Evolutionary conservation across 2,329 filamentous ascomycete species (phyloP).

Genomic region (Thielaviopsis ethacetica): DNA sequence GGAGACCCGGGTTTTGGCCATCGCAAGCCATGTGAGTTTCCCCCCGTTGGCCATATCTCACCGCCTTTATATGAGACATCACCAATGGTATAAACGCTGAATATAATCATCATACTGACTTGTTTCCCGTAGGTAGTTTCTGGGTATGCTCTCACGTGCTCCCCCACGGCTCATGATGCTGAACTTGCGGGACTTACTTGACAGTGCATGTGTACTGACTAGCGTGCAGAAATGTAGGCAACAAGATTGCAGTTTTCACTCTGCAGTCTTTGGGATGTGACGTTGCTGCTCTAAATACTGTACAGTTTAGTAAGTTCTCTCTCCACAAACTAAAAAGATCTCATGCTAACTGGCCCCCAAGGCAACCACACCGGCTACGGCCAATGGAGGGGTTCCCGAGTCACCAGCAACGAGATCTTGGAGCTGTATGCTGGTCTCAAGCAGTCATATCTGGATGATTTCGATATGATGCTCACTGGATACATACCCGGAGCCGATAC

Average conservation of each 20-base stretch:
- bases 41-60: not conserved
- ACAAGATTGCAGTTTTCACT: constrained; percentile 90
- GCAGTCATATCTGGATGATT: constrained; percentile 70
- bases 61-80: not conserved
- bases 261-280: constrained; percentile 90
- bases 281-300: constrained; percentile 85
- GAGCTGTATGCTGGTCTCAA: constrained; percentile 74
- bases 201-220: not conserved
- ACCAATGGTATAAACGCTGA: not conserved
- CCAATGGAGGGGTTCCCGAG: constrained; percentile 71
- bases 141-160: constrained; percentile 19
- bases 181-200: not conserved
- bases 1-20: constrained; percentile 57
- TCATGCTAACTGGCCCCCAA: constrained; percentile 23
- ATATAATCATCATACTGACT: not conserved
- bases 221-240: constrained; percentile 62
- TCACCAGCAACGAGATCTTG: constrained; percentile 65
- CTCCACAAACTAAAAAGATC: not conserved
- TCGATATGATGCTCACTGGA: constrained; percentile 87
- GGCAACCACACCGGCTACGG: constrained; percentile 91
- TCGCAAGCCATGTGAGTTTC: constrained; percentile 81
- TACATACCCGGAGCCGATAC: constrained; percentile 81
- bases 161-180: not conserved
- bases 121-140: constrained; percentile 25
- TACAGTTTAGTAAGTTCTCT: constrained; percentile 70